Percentiles rank a stretch among this genome's conserved stretches.
Conservation (phyloP, 371 early-diverging fungal species). For the Mucor sp. region DNA sequence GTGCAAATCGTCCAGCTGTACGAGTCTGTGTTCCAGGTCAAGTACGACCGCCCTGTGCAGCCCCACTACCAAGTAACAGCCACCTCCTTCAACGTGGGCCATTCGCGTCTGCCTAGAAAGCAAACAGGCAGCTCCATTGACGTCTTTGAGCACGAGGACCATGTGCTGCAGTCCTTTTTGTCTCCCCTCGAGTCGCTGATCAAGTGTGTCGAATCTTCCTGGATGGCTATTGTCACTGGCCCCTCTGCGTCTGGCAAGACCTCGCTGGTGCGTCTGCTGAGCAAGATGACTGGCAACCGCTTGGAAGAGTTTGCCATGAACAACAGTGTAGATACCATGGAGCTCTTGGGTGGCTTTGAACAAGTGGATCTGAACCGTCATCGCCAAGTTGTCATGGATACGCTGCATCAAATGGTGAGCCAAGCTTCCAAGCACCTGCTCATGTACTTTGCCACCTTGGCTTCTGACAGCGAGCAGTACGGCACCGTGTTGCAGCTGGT, state of each 20-base stretch:
- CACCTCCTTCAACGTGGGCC: conserved; percentile 64
- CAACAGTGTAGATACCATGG: conserved; percentile 92
- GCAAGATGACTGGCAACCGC: conserved; percentile 77
- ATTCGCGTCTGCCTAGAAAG: conserved; percentile 63
- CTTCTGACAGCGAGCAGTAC: conserved; percentile 17
- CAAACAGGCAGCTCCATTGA: conserved; percentile 12
- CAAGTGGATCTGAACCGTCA: conserved; percentile 91
- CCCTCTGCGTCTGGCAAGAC: conserved; percentile 90
- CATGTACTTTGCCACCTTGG: conserved; percentile 23
- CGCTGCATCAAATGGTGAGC: conserved; percentile 27
- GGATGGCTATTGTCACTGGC: conserved; percentile 95
- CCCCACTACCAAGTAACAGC: conserved; percentile 47
- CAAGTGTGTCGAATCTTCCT: conserved; percentile 87
- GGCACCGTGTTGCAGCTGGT: conserved; percentile 29
- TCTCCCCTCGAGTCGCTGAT: conserved; percentile 77
- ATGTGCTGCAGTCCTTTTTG: conserved; percentile 71
- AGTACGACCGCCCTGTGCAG: conserved; percentile 43
- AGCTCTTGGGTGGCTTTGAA: conserved; percentile 96
- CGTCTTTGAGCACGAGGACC: conserved; percentile 48
- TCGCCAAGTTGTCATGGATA: conserved; percentile 58
- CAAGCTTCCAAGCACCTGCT: conserved; percentile 35
- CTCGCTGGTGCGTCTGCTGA: conserved; percentile 79
- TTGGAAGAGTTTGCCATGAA: conserved; percentile 95
- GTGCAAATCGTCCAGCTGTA: conserved; percentile 67
- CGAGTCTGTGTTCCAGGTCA: conserved; percentile 61